Percentiles rank a stretch among this genome's conserved stretches.
phyloP scores from a whole-genome alignment of 2,329 filamentous ascomycete genomes.

The Aspergillus jensenii region DNA sequence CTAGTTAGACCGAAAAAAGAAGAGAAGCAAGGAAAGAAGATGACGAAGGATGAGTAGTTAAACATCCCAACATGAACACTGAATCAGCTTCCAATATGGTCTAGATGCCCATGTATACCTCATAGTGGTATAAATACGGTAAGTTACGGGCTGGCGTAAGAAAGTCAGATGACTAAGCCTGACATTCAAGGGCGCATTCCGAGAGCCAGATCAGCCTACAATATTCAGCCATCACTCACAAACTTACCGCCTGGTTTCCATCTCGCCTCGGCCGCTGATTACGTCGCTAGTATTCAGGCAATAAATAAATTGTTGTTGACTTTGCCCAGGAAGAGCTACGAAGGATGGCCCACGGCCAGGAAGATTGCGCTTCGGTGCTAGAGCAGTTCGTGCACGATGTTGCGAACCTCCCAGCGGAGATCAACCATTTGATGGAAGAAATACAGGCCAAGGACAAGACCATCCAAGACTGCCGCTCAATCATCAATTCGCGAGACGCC shows the following conservation, averaged over 20 bases:
- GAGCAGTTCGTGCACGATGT: slow-evolving; percentile 67
- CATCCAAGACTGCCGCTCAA: slow-evolving; percentile 57
- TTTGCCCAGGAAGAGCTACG: neutral
- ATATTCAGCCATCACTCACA: neutral
- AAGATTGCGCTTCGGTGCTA: slow-evolving; percentile 63
- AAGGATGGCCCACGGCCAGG: slow-evolving; percentile 49
- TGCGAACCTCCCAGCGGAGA: slow-evolving; percentile 62
- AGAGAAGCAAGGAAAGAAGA: too few relatives aligned
- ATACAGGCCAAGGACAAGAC: slow-evolving; percentile 64
- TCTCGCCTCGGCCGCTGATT: neutral
- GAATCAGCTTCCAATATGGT: too few relatives aligned
- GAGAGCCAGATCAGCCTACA: neutral
- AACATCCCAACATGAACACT: too few relatives aligned
- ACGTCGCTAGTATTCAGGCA: neutral
- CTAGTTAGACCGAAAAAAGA: too few relatives aligned
- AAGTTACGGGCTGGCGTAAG: too few relatives aligned
- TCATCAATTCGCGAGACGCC: slow-evolving; percentile 58
- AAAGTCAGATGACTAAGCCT: too few relatives aligned
- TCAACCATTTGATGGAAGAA: slow-evolving; percentile 66
- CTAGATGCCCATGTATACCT: too few relatives aligned
- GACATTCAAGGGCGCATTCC: neutral
- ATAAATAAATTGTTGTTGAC: neutral
- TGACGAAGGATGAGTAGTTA: too few relatives aligned
- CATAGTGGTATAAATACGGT: too few relatives aligned
- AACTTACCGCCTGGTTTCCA: neutral